Evolutionary conservation across 768 basidiomycete genomes (phyloP).

Genomic region (Boletus speciosus): DNA sequence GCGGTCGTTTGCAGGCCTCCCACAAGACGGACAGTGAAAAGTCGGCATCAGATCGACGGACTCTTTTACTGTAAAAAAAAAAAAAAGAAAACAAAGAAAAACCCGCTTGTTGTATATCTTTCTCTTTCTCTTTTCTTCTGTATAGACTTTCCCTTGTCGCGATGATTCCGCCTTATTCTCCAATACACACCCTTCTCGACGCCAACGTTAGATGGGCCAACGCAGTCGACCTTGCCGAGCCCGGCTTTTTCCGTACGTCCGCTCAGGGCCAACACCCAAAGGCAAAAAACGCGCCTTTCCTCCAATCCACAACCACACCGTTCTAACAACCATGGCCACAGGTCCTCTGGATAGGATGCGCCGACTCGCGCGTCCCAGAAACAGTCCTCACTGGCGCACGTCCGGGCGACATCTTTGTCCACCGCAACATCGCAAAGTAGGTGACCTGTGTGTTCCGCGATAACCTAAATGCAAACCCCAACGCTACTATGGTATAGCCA

Average conservation of each 20-base stretch:
- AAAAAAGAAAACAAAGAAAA: too few relatives aligned
- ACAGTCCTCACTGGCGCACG: constrained; percentile 65
- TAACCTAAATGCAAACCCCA: too few relatives aligned
- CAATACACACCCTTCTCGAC: constrained; percentile 32
- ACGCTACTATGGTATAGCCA: constrained; percentile 39
- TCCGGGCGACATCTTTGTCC: constrained; percentile 86
- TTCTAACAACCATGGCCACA: constrained; percentile 19
- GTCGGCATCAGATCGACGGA: background rate
- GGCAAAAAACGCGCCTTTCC: constrained; percentile 31
- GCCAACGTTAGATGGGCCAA: constrained; percentile 70
- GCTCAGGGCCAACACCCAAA: constrained; percentile 68
- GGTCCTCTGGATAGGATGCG: constrained; percentile 81
- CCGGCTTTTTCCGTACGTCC: constrained; percentile 58
- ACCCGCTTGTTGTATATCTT: too few relatives aligned
- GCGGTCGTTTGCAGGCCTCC: constrained; percentile 37
- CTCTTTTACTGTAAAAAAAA: too few relatives aligned
- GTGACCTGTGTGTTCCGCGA: too few relatives aligned
- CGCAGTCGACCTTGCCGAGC: constrained; percentile 50
- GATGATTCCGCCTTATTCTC: constrained; percentile 5
- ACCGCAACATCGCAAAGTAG: constrained; percentile 88
- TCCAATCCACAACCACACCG: too few relatives aligned
- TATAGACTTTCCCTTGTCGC: too few relatives aligned
- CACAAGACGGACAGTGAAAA: constrained; percentile 18
- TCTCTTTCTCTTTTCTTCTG: too few relatives aligned
- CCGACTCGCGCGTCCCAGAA: constrained; percentile 88